A percentile compares a stretch with the other conserved stretches of the same genome.
phyloP scores from a whole-genome alignment of 495 filamentous ascomycete species.

The Neurospora pannonica region DNA sequence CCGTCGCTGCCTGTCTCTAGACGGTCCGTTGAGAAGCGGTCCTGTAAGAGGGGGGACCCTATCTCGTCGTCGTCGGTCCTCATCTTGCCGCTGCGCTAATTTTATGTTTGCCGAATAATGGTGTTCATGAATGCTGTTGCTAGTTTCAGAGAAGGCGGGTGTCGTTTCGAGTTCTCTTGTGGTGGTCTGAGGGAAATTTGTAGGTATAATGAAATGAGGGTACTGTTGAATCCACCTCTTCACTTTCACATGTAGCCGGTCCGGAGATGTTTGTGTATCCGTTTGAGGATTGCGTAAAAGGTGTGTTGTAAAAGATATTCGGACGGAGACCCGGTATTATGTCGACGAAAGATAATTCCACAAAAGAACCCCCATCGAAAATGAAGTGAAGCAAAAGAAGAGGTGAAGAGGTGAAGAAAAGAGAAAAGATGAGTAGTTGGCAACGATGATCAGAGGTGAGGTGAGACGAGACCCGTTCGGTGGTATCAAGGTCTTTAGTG shows the following conservation, averaged over 20 bases:
- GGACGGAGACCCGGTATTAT: not conserved
- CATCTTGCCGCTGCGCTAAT: constrained; percentile 6
- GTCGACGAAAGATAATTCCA: not conserved
- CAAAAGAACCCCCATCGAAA: not conserved
- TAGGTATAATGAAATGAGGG: not conserved
- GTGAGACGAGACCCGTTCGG: not conserved
- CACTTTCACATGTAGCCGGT: not conserved
- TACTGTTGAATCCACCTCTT: not conserved
- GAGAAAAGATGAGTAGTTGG: not conserved
- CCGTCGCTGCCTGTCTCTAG: not conserved
- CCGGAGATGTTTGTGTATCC: not conserved
- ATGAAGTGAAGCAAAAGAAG: not conserved
- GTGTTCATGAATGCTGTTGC: not conserved
- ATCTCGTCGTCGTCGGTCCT: not conserved
- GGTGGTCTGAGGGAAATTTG: not conserved
- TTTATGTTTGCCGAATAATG: not conserved
- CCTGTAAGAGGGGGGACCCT: constrained; percentile 1
- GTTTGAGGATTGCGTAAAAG: not conserved
- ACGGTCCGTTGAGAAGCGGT: not conserved
- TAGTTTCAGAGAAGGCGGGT: not conserved
- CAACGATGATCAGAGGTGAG: not conserved
- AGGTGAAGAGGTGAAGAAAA: not conserved
- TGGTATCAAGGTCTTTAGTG: not conserved
- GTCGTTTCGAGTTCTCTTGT: not conserved
- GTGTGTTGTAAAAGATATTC: not conserved